Conservation (phyloP, 2,329 filamentous ascomycete species). For the Phaeosphaeria sp. region DNA sequence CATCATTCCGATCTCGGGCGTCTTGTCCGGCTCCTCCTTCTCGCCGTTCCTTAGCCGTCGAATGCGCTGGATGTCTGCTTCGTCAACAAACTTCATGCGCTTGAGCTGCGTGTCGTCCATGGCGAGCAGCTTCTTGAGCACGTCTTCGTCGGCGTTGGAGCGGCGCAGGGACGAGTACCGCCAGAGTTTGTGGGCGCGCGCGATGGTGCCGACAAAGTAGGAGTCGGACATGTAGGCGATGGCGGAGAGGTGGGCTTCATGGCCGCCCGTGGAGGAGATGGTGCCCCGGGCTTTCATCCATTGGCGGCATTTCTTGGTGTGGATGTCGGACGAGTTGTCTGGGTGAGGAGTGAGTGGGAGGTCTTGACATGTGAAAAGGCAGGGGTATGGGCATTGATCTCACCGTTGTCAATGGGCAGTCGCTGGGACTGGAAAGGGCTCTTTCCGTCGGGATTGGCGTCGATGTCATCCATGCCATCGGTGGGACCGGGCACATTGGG, state of each 20-base stretch:
- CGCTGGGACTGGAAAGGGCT: slow-evolving; percentile 66
- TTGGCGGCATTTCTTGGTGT: slow-evolving; percentile 68
- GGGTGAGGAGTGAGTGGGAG: slow-evolving; percentile 22
- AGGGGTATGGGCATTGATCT: background rate
- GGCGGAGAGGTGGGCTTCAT: slow-evolving; percentile 82
- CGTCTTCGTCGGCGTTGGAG: slow-evolving; percentile 50
- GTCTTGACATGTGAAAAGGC: slow-evolving; percentile 7
- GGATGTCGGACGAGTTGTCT: slow-evolving; percentile 59
- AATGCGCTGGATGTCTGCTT: slow-evolving; percentile 58
- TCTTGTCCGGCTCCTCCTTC: slow-evolving; percentile 53
- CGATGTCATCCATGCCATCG: slow-evolving; percentile 45
- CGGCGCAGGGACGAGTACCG: slow-evolving; percentile 64
- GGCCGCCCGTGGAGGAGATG: slow-evolving; percentile 76
- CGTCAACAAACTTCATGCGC: slow-evolving; percentile 52
- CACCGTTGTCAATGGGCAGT: slow-evolving; percentile 63
- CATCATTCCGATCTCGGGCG: slow-evolving; percentile 79
- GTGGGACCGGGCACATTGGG: slow-evolving; percentile 54
- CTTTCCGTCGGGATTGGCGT: slow-evolving; percentile 34
- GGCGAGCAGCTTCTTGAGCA: slow-evolving; percentile 52
- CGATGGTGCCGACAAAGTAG: slow-evolving; percentile 90
- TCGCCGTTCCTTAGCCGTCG: slow-evolving; percentile 48
- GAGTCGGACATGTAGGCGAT: slow-evolving; percentile 92
- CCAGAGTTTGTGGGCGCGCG: slow-evolving; percentile 81
- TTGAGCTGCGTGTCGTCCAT: slow-evolving; percentile 54
- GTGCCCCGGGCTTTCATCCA: slow-evolving; percentile 78